These are phyloP conservation scores for Cyphellophora europaea DNA, from an alignment of 2,329 filamentous ascomycete genomes.

Conservation along the genomic window DNA sequence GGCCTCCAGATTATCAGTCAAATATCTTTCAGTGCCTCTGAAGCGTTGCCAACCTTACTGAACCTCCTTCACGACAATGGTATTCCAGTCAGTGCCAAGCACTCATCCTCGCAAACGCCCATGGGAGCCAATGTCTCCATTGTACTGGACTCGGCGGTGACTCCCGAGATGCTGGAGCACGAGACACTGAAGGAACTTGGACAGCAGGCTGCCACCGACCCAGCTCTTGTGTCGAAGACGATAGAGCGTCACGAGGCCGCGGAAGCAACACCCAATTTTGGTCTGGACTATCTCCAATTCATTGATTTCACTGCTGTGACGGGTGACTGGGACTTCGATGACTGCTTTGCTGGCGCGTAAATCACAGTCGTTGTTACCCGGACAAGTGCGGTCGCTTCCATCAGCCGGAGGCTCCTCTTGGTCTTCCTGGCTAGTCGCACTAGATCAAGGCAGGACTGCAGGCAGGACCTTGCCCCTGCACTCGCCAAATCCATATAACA, in stretches of 20 bases:
- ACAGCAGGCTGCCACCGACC: conserved; percentile 5
- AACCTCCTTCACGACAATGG: not conserved
- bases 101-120: too few relatives aligned
- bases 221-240: conserved; percentile 4
- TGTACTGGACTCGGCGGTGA: not conserved
- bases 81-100: not conserved
- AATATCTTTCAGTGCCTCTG: conserved; percentile 1
- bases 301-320: not conserved
- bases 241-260: conserved; percentile 5
- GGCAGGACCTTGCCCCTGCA: conserved; percentile 7
- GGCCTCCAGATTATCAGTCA: conserved; percentile 1
- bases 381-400: too few relatives aligned
- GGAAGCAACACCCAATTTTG: not conserved
- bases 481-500: conserved; percentile 6
- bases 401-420: too few relatives aligned
- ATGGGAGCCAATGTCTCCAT: not conserved
- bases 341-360: not conserved
- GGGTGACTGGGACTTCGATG: not conserved
- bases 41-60: not conserved
- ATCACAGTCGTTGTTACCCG: too few relatives aligned
- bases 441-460: conserved; percentile 2
- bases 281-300: not conserved
- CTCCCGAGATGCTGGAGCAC: conserved; percentile 5
- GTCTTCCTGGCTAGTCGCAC: too few relatives aligned
- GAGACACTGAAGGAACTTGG: conserved; percentile 5